phyloP scores from a whole-genome alignment of 2,329 filamentous ascomycete genomes.

The Trichoderma sp. region DNA sequence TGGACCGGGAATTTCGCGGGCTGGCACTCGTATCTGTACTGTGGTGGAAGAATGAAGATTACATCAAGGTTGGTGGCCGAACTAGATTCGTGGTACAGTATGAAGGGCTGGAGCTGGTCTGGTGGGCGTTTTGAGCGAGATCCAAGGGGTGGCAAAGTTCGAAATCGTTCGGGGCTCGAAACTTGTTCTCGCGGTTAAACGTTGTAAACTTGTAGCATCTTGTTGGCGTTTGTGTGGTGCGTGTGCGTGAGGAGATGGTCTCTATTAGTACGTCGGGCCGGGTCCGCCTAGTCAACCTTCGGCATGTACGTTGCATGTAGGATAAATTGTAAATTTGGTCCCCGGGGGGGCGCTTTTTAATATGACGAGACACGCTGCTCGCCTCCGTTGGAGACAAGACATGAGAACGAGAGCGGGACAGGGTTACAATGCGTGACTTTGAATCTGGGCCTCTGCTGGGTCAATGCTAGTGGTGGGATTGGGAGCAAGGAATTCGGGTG shows the following conservation, averaged over 20 bases:
- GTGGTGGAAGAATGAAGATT: not conserved
- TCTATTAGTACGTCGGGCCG: constrained; percentile 2
- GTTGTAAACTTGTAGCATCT: not conserved
- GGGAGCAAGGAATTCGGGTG: not conserved
- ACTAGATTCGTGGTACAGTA: not conserved
- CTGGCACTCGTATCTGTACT: not conserved
- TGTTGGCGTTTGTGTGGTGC: not conserved
- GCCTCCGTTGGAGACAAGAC: constrained; percentile 20
- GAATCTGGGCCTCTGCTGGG: not conserved
- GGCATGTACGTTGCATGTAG: constrained; percentile 13
- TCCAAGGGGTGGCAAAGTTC: not conserved
- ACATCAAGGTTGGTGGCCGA: not conserved
- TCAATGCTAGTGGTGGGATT: not conserved
- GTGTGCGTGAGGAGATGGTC: not conserved
- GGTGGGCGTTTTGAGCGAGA: not conserved
- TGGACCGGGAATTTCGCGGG: not conserved
- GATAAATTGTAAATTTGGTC: constrained; percentile 14
- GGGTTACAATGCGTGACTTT: constrained; percentile 7
- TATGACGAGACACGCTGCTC: constrained; percentile 26
- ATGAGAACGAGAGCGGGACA: not conserved
- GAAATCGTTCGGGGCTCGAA: not conserved
- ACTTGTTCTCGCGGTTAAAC: not conserved
- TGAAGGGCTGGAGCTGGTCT: not conserved
- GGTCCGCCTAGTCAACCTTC: not conserved
- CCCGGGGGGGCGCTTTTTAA: not conserved